Percentiles rank a stretch among this genome's conserved stretches.
These are phyloP conservation scores for Knufia fluminis DNA, from an alignment of 2,329 filamentous ascomycete species.

Conservation along the genomic window DNA sequence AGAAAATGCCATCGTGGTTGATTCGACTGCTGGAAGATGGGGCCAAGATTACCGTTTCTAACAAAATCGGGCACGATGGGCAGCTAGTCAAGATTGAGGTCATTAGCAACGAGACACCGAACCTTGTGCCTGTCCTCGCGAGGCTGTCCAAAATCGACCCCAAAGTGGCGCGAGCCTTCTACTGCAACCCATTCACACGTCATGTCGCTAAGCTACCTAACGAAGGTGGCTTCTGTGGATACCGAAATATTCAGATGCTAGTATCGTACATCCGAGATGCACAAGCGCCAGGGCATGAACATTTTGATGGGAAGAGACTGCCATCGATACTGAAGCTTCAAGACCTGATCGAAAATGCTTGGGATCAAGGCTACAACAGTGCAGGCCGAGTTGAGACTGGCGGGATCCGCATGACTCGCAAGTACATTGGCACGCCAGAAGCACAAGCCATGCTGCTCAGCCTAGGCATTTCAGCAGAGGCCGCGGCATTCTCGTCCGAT, in stretches of 20 bases:
- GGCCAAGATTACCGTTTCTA: constrained; percentile 47
- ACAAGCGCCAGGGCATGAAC: constrained; percentile 46
- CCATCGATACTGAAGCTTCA: constrained; percentile 77
- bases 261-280: constrained; percentile 64
- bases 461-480: constrained; percentile 59
- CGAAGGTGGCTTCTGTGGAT: constrained; percentile 90
- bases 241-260: constrained; percentile 90
- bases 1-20: constrained; percentile 64
- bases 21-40: constrained; percentile 52
- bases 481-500: constrained; percentile 47
- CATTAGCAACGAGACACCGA: constrained; percentile 40
- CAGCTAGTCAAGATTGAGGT: constrained; percentile 33
- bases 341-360: constrained; percentile 75
- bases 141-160: constrained; percentile 57
- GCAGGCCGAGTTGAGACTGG: constrained; percentile 72
- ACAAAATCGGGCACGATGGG: constrained; percentile 39
- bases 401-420: constrained; percentile 76
- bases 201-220: constrained; percentile 74
- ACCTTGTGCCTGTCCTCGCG: constrained; percentile 53
- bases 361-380: constrained; percentile 74
- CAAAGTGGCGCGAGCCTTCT: constrained; percentile 60
- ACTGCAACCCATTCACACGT: constrained; percentile 65
- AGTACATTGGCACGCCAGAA: constrained; percentile 93
- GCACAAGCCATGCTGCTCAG: constrained; percentile 69
- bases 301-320: constrained; percentile 48